Conservation (phyloP, 2,329 filamentous ascomycete species). For the Lasiodiplodia hormozganensis region DNA sequence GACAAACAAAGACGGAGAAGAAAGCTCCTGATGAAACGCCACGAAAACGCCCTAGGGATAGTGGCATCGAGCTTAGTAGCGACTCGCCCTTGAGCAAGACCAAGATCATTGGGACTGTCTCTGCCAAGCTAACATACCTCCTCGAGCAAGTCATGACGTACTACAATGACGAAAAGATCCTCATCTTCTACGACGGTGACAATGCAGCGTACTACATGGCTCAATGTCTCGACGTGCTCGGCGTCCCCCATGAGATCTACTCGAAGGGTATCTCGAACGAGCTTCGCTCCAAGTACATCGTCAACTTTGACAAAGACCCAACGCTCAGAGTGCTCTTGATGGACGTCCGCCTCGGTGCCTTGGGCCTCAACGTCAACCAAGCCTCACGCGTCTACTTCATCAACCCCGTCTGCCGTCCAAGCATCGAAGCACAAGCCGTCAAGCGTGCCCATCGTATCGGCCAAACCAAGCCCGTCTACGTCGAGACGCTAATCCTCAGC, state of each 20-base stretch:
- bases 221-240: constrained; percentile 76
- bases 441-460: constrained; percentile 89
- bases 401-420: constrained; percentile 83
- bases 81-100: constrained; percentile 65
- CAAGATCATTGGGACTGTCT: constrained; percentile 77
- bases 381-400: constrained; percentile 90
- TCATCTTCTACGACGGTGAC: constrained; percentile 91
- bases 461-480: constrained; percentile 77
- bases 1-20: constrained; percentile 1
- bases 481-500: constrained; percentile 83
- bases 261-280: constrained; percentile 67
- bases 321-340: constrained; percentile 82
- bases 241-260: constrained; percentile 70
- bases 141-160: constrained; percentile 74
- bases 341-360: constrained; percentile 88
- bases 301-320: constrained; percentile 74
- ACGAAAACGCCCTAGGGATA: constrained; percentile 35
- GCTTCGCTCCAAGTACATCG: constrained; percentile 76
- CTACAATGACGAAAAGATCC: constrained; percentile 79
- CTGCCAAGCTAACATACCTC: constrained; percentile 86
- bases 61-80: constrained; percentile 40
- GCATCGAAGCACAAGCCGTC: constrained; percentile 88
- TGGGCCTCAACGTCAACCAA: constrained; percentile 82
- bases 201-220: constrained; percentile 88
- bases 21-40: background rate